phyloP scores from a whole-genome alignment of 1,284 basidiomycete genomes.

The Rhodofomes roseus region DNA sequence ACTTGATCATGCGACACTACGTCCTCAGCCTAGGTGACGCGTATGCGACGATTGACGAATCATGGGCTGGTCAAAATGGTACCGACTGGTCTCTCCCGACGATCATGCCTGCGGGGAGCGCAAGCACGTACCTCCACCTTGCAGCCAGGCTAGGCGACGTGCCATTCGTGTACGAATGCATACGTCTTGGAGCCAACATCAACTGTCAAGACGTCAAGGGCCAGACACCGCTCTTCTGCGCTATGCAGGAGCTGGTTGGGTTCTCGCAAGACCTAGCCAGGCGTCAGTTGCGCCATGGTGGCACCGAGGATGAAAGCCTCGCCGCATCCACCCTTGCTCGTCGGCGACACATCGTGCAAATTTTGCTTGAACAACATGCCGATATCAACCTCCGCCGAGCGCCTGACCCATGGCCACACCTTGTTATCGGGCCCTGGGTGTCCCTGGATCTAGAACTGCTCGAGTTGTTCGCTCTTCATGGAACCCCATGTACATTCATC shows the following conservation, averaged over 20 bases:
- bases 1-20: no score
- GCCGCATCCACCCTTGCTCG: not conserved
- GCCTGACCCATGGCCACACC: not conserved
- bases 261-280: not conserved
- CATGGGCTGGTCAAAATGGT: no score
- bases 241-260: not conserved
- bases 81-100: no score
- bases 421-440: not conserved
- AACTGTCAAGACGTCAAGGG: conserved; percentile 10
- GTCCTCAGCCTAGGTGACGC: no score
- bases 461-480: not conserved
- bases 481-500: no score
- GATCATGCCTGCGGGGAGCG: not conserved
- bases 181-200: conserved; percentile 13
- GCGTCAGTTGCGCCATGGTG: not conserved
- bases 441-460: not conserved
- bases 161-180: conserved; percentile 13
- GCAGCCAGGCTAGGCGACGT: conserved; percentile 11
- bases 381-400: not conserved
- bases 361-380: conserved; percentile 14
- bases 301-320: conserved; percentile 4
- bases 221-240: conserved; percentile 11
- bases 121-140: conserved; percentile 3
- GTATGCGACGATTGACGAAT: no score
- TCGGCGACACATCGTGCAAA: conserved; percentile 8